Evolutionary conservation across 164 flowering plant genomes (phyloP), one percentile per base, ranked within the genome.

Genomic region (Aristolochia contorta): DNA sequence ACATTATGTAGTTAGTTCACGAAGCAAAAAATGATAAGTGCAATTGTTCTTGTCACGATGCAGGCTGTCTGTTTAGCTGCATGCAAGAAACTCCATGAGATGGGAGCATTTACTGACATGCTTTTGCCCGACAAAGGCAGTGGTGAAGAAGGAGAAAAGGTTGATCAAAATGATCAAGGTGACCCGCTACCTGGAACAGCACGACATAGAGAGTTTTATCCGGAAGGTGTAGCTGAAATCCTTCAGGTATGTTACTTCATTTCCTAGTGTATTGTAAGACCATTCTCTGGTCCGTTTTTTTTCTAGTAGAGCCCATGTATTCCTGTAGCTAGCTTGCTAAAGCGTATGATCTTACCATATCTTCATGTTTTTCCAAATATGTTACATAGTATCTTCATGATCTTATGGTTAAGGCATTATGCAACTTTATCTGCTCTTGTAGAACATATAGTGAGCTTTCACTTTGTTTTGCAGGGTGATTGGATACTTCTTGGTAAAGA

Each of bases 31-130:
- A 13, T 22, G n/a, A 24, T 22, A 23, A 13, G 56, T 23, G 12
- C 20, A 2, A 6, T 22, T 19, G n/a, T 32, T 9, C 27, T 20
- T 14, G 30, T 12, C 23, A 53, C 23, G 15, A 9, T 22, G 67
- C 78, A 93, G 99, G 93, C 97, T 70, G 97, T 89, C 73, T 94
- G 97, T 76, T 76, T 94, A 75, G 95, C 89, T 75, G 97, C 96
- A 58, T 94, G 97, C 87, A 86, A 90, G 87, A 91, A 87, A 70
- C 97, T 94, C 47, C 97, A 94, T 78, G 97, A 89, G 78, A 84
- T 94, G 97, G 99, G 97, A 58, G 99, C 95, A 67, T 89, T 94
- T 69, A 94, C 97, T 25, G 99, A 94, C 74, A 88, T 94, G 97
- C 95, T 94, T 51, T 81, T 94, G 77, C 99, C 99, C 24, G 97